A percentile compares a stretch with the other conserved stretches of the same genome.
Evolutionary conservation across 495 filamentous ascomycete species (phyloP).

Genomic region (Penicillium argentinense): DNA sequence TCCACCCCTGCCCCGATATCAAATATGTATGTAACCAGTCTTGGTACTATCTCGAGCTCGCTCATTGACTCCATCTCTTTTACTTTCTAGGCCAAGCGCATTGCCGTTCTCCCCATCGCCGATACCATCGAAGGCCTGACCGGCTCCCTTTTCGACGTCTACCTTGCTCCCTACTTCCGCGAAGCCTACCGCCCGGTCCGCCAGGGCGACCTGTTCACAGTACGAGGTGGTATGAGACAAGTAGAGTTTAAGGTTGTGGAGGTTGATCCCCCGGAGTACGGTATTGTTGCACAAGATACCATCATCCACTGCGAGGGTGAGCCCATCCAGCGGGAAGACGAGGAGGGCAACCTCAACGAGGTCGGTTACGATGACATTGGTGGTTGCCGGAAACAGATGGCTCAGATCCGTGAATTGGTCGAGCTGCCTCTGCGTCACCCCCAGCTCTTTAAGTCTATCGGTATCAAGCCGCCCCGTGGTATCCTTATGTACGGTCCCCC

Average conservation of each 20-base stretch:
- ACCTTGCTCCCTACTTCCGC: slow-evolving; percentile 98
- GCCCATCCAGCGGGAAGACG: slow-evolving; percentile 96
- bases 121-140: slow-evolving; percentile 97
- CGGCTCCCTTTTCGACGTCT: slow-evolving; percentile 97
- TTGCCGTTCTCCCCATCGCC: slow-evolving; percentile 96
- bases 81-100: slow-evolving; percentile 81
- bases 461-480: slow-evolving; percentile 98
- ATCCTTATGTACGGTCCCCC: slow-evolving; percentile 97
- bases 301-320: slow-evolving; percentile 99
- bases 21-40: slow-evolving; percentile 79
- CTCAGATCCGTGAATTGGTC: slow-evolving; percentile 97
- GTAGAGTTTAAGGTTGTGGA: slow-evolving; percentile 99
- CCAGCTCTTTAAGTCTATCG: slow-evolving; percentile 99
- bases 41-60: background rate
- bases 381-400: slow-evolving; percentile 99
- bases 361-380: slow-evolving; percentile 99
- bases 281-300: slow-evolving; percentile 97
- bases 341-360: slow-evolving; percentile 98
- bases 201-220: slow-evolving; percentile 96
- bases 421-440: slow-evolving; percentile 95
- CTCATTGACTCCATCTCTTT: slow-evolving; percentile 6
- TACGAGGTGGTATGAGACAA: slow-evolving; percentile 95
- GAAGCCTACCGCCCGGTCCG: slow-evolving; percentile 96
- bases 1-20: slow-evolving; percentile 99
- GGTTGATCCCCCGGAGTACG: slow-evolving; percentile 96